Evolutionary conservation across 768 basidiomycete species (phyloP).

Genomic region (Termitomyces heimii): DNA sequence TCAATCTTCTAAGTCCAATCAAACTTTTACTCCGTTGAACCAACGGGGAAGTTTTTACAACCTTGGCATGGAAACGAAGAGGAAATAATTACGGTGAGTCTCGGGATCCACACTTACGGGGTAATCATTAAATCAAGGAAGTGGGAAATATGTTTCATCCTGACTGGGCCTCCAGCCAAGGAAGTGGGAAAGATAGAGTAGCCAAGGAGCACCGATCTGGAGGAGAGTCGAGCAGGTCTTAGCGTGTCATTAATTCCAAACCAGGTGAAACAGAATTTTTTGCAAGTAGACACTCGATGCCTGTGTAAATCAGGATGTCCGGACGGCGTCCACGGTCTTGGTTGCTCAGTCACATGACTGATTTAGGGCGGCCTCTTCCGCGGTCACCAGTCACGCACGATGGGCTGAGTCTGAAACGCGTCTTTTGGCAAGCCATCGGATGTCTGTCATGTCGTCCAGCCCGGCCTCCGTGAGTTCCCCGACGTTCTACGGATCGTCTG

Average conservation of each 20-base stretch:
- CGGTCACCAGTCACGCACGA: conserved; percentile 1
- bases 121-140: neutral
- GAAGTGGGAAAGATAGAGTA: too few relatives aligned
- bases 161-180: neutral
- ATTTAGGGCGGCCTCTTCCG: conserved; percentile 12
- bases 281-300: too few relatives aligned
- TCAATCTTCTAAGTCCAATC: neutral
- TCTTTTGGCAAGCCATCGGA: conserved; percentile 8
- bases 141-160: neutral
- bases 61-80: neutral
- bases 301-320: too few relatives aligned
- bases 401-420: conserved; percentile 14
- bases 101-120: neutral
- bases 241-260: neutral
- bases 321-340: neutral
- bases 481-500: conserved; percentile 15
- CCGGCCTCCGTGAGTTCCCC: conserved; percentile 12
- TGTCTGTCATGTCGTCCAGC: conserved; percentile 17
- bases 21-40: neutral
- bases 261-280: neutral
- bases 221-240: neutral
- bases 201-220: too few relatives aligned
- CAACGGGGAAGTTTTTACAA: neutral
- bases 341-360: neutral
- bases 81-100: neutral